Conservation (phyloP, 2,329 filamentous ascomycete genomes). For the Ascochyta lentis region DNA sequence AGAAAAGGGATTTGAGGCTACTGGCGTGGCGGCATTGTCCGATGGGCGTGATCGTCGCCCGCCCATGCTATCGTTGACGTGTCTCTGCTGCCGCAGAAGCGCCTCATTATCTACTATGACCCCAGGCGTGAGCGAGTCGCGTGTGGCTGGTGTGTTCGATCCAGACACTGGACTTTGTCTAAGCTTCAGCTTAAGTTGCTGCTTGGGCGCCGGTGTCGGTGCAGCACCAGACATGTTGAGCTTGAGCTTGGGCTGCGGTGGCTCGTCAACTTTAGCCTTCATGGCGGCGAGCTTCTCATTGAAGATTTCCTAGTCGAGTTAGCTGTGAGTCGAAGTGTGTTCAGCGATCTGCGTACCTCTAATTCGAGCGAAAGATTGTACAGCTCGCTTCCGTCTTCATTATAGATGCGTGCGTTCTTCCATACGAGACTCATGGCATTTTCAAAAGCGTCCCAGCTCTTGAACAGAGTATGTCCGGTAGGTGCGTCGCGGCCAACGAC, state of each 20-base stretch:
- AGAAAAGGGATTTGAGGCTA: conserved; percentile 37
- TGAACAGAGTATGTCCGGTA: conserved; percentile 71
- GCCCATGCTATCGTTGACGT: conserved; percentile 59
- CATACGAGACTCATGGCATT: conserved; percentile 82
- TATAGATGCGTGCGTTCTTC: conserved; percentile 88
- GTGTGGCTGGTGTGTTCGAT: conserved; percentile 49
- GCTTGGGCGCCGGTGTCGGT: conserved; percentile 35
- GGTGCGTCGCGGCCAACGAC: conserved; percentile 71
- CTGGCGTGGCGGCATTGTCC: conserved; percentile 36
- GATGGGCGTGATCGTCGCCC: conserved; percentile 40
- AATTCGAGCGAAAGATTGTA: conserved; percentile 78
- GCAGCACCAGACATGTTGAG: conserved; percentile 66
- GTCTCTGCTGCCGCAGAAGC: conserved; percentile 59
- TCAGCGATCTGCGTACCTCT: conserved; percentile 63
- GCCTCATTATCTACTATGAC: conserved; percentile 63
- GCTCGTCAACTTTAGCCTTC: conserved; percentile 74
- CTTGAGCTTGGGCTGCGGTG: conserved; percentile 78
- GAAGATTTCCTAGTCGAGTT: conserved; percentile 68
- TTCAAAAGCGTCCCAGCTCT: conserved; percentile 82
- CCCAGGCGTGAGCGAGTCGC: conserved; percentile 54
- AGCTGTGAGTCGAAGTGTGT: conserved; percentile 8
- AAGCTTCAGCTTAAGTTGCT: conserved; percentile 69
- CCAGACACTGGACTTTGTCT: conserved; percentile 51
- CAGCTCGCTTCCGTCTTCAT: conserved; percentile 89
- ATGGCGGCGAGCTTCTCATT: conserved; percentile 72